Conservation (phyloP, 495 filamentous ascomycete species). For the Penicillium arizonense region DNA sequence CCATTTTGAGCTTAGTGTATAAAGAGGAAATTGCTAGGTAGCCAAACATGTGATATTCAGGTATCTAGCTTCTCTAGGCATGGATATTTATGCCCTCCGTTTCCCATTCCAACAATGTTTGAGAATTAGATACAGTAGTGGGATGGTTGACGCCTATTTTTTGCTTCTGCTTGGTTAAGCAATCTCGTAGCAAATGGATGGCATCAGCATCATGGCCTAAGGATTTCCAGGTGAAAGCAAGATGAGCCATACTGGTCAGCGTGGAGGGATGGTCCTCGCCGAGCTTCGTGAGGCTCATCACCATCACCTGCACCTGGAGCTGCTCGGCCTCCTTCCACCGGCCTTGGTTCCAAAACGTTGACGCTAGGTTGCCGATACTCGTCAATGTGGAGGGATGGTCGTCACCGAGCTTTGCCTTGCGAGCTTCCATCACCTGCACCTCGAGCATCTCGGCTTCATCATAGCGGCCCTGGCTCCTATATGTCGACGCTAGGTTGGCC, state of each 20-base stretch:
- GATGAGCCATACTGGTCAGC: conserved; percentile 7
- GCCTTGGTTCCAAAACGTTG: conserved; percentile 13
- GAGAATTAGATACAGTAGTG: conserved; percentile 5
- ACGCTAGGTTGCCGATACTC: conserved; percentile 15
- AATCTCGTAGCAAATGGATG: conserved; percentile 1
- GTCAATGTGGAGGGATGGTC: conserved; percentile 3
- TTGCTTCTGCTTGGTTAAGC: conserved; percentile 1
- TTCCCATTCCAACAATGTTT: conserved; percentile 5
- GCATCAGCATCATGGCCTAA: conserved; percentile 1
- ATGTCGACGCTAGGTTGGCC: conserved; percentile 1
- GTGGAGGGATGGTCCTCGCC: conserved; percentile 5
- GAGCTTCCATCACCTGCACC: not conserved
- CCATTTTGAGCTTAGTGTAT: no score
- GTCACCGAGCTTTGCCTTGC: conserved; percentile 1
- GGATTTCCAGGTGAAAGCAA: conserved; percentile 6
- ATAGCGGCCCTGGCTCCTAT: conserved; percentile 3
- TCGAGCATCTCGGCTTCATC: not conserved
- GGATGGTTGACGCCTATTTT: conserved; percentile 1
- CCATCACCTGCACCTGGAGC: conserved; percentile 8
- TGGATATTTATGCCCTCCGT: not conserved
- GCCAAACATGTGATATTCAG: no score
- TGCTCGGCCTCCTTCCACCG: conserved; percentile 24
- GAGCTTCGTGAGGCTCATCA: conserved; percentile 1
- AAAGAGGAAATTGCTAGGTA: not conserved
- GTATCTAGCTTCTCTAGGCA: not conserved